Evolutionary conservation across 2,329 filamentous ascomycete species (phyloP).

Genomic region (Trichoderma sp.): DNA sequence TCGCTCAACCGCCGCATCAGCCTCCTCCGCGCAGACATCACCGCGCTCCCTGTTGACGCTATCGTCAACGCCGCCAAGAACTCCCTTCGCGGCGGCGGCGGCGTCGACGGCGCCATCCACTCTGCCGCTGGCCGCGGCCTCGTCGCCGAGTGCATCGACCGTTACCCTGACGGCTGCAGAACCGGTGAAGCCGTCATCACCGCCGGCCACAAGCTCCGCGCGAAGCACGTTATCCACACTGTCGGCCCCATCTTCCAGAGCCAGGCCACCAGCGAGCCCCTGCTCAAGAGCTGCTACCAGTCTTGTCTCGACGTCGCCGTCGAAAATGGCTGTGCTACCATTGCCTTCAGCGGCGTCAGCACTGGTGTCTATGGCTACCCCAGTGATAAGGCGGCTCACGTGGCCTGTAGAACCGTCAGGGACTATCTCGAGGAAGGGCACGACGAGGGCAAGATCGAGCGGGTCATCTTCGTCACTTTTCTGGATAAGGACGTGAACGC

Average conservation of each 20-base stretch:
- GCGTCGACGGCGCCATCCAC: constrained; percentile 87
- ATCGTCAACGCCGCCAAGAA: constrained; percentile 93
- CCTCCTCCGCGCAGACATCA: constrained; percentile 76
- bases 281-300: constrained; percentile 64
- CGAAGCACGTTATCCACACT: constrained; percentile 78
- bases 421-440: constrained; percentile 51
- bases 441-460: constrained; percentile 52
- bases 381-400: constrained; percentile 64
- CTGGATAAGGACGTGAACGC: constrained; percentile 70
- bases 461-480: constrained; percentile 84
- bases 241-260: constrained; percentile 74
- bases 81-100: constrained; percentile 78
- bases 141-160: constrained; percentile 62
- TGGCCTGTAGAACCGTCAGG: constrained; percentile 61
- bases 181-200: constrained; percentile 86
- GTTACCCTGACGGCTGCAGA: constrained; percentile 67
- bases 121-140: constrained; percentile 70
- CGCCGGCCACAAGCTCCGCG: constrained; percentile 69
- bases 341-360: constrained; percentile 82
- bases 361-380: constrained; percentile 92
- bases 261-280: constrained; percentile 40
- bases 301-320: constrained; percentile 70
- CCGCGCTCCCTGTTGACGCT: constrained; percentile 69
- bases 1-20: constrained; percentile 67
- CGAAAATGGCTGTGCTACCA: constrained; percentile 59